Percentiles rank a stretch among this genome's conserved stretches.
Evolutionary conservation across 192 early-diverging fungal genomes (phyloP).

Genomic region (Allomyces javanicus): DNA sequence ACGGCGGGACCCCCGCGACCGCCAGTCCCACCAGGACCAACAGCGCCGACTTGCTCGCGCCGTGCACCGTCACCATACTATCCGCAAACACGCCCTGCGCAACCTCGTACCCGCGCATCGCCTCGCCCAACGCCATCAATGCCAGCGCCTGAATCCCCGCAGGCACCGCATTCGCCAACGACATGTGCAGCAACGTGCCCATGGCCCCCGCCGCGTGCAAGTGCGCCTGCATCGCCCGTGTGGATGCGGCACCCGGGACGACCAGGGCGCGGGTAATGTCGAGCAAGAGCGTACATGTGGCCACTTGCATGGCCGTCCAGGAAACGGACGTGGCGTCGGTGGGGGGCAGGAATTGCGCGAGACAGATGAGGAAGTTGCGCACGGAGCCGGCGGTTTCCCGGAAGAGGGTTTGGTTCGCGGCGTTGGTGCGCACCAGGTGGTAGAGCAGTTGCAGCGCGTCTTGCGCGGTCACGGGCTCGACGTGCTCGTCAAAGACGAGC

Average conservation of each 20-base stretch:
- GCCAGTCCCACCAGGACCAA: background rate
- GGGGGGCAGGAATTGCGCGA: slow-evolving; percentile 26
- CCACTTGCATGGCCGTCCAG: slow-evolving; percentile 56
- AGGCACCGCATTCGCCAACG: background rate
- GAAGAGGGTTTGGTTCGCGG: slow-evolving; percentile 60
- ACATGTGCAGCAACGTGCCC: background rate
- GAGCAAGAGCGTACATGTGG: slow-evolving; percentile 71
- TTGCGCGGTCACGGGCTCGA: slow-evolving; percentile 81
- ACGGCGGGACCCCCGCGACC: background rate
- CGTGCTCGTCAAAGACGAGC: slow-evolving; percentile 79
- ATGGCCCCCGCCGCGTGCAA: background rate
- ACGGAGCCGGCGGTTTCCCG: background rate
- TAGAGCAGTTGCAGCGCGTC: slow-evolving; percentile 85
- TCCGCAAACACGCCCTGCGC: slow-evolving; percentile 65
- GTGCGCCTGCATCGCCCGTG: slow-evolving; percentile 43
- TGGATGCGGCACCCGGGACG: slow-evolving; percentile 49
- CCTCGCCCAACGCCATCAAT: slow-evolving; percentile 66
- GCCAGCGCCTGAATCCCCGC: slow-evolving; percentile 16
- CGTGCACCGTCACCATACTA: slow-evolving; percentile 22
- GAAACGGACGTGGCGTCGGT: slow-evolving; percentile 18
- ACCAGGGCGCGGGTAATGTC: slow-evolving; percentile 78
- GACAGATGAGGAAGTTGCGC: background rate
- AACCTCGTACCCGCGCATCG: slow-evolving; percentile 47
- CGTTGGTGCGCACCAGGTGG: slow-evolving; percentile 85
- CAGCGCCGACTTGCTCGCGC: background rate